These are phyloP conservation scores for Coelastrella sp. DNA, from an alignment of 139 green algal species.

Conservation along the genomic window DNA sequence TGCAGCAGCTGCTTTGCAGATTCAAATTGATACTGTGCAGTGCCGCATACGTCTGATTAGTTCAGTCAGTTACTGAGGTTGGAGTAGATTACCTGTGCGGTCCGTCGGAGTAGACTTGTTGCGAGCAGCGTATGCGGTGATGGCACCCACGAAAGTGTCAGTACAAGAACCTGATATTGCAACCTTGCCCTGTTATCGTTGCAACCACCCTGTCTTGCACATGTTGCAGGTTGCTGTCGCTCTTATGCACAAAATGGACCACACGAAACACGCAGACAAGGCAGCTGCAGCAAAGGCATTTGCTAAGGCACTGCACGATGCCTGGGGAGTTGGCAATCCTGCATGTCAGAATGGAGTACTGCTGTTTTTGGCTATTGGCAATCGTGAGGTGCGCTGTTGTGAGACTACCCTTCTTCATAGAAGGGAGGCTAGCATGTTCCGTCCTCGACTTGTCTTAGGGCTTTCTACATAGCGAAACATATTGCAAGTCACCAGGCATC, in stretches of 20 bases:
- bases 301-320: slow-evolving; percentile 63
- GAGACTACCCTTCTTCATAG: not conserved
- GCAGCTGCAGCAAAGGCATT: slow-evolving; percentile 57
- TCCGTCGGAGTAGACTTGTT: too few relatives aligned
- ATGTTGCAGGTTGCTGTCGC: slow-evolving; percentile 71
- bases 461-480: not conserved
- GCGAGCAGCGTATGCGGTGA: too few relatives aligned
- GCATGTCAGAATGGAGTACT: slow-evolving; percentile 78
- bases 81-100: too few relatives aligned
- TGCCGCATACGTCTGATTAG: too few relatives aligned
- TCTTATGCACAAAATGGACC: slow-evolving; percentile 64
- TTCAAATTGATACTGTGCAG: too few relatives aligned
- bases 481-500: not conserved
- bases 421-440: not conserved
- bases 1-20: not conserved
- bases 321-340: slow-evolving; percentile 75
- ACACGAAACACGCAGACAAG: not conserved
- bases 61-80: too few relatives aligned
- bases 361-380: slow-evolving; percentile 64
- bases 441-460: not conserved
- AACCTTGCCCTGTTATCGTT: not conserved
- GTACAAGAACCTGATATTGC: too few relatives aligned
- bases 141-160: too few relatives aligned
- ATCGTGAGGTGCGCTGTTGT: slow-evolving; percentile 58
- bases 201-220: not conserved